Evolutionary conservation across 2,329 filamentous ascomycete species (phyloP).

Genomic region (Triangularia verruculosa): DNA sequence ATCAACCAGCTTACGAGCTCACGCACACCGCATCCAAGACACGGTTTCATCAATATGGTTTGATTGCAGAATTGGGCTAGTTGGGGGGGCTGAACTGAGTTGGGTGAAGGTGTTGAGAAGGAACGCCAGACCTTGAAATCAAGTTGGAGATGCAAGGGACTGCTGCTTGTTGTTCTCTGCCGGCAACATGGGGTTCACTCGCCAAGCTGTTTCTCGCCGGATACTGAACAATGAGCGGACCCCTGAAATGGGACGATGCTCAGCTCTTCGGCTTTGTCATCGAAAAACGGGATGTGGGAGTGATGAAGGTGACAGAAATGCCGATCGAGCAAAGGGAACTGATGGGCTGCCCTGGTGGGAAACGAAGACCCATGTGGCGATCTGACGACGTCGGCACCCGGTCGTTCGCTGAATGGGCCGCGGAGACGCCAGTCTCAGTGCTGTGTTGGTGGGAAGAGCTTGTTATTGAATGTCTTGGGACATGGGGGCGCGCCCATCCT

Average conservation of each 20-base stretch:
- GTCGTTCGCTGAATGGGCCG: not conserved
- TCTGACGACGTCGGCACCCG: not conserved
- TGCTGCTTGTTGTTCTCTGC: not conserved
- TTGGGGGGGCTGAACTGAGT: not conserved
- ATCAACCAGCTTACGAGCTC: conserved; percentile 8
- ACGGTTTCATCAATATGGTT: not conserved
- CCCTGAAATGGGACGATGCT: not conserved
- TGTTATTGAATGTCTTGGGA: not conserved
- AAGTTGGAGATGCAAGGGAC: not conserved
- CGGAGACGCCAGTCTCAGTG: conserved; percentile 6
- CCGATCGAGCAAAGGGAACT: conserved; percentile 5
- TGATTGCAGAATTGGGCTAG: not conserved
- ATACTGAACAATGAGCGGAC: not conserved
- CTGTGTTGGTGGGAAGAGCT: not conserved
- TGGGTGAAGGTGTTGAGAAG: not conserved
- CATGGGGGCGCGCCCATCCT: not conserved
- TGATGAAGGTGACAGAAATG: conserved; percentile 1
- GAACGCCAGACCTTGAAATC: not conserved
- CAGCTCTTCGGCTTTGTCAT: not conserved
- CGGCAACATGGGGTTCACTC: not conserved
- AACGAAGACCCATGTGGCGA: conserved; percentile 5
- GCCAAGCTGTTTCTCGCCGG: not conserved
- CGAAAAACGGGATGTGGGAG: not conserved
- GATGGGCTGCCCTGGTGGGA: not conserved
- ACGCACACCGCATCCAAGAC: not conserved